Percentiles rank a stretch among this genome's conserved stretches.
These are phyloP conservation scores for Aspergillus ibericus DNA, from an alignment of 2,329 filamentous ascomycete species.

Conservation along the genomic window DNA sequence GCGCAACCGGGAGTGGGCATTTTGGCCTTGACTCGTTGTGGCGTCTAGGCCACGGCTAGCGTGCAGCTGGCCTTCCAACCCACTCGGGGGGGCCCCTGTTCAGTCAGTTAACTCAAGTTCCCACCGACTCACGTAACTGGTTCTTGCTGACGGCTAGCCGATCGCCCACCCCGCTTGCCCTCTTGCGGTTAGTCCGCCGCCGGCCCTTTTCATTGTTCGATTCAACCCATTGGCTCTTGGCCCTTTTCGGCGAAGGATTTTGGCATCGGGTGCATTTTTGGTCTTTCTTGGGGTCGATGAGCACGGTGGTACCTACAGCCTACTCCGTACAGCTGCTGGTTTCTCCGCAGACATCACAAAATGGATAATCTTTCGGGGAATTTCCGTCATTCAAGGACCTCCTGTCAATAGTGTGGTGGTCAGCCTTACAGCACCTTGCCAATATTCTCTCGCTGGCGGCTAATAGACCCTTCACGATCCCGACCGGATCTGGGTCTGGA, in stretches of 20 bases:
- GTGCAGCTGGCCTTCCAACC: constrained; percentile 18
- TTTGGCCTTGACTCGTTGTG: constrained; percentile 23
- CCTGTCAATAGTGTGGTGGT: neutral
- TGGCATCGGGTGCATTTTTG: neutral
- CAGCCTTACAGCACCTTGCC: neutral
- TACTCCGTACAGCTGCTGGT: neutral
- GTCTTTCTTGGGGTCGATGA: neutral
- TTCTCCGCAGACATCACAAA: neutral
- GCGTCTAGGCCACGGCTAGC: constrained; percentile 26
- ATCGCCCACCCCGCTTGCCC: constrained; percentile 20
- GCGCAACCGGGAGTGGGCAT: neutral
- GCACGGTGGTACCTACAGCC: neutral
- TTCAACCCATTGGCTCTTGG: neutral
- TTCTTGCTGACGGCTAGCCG: constrained; percentile 14
- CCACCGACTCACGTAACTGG: constrained; percentile 10
- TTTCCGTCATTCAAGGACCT: no score
- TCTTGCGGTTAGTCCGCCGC: neutral
- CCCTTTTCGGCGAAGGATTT: neutral
- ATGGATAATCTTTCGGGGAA: neutral
- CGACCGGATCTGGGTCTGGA: constrained; percentile 3
- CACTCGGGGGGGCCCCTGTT: constrained; percentile 13
- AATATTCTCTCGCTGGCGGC: neutral
- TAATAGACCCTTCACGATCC: neutral
- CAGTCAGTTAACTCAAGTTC: neutral
- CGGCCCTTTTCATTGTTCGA: constrained; percentile 1